Evolutionary conservation across 2,329 filamentous ascomycete genomes (phyloP), one percentile per base, ranked within the genome.

Genomic region (Rhynchosporium secalis): DNA sequence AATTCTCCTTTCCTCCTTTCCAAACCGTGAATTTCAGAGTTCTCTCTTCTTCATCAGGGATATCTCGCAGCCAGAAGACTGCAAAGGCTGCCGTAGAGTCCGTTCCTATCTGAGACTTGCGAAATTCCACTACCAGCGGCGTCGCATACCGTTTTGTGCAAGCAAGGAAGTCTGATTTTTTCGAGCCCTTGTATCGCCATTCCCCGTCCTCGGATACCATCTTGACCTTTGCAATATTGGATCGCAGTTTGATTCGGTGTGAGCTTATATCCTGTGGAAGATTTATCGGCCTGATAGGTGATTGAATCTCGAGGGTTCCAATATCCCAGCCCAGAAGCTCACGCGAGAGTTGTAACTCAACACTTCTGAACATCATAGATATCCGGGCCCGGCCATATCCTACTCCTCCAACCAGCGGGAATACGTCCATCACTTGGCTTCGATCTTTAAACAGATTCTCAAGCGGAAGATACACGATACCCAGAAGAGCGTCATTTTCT

Each of bases 291-390:
- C 77, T 79, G 12, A 86, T 75, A 0, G 77, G 71, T 0, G 82
- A 79, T n/a, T 82, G 79, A 47, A 91, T 76, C 65, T 90, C 85
- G 0, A 91, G 71, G 0, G 89, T 91, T 4, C 89, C 89, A 61
- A 86, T 88, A 29, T 90, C 85, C 87, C 88, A 91, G 1, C 89
- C 89, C 0, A 85, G 75, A 38, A 87, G 73, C 56, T 83, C 79
- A 5, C 74, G 77, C 1, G 86, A 85, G 1, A 86, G 76, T 68
- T 88, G 81, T 1, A 90, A 74, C 62, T 87, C 81, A 2, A 91
- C 80, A 61, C 86, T 89, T 49, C 89, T 82, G 81, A 89, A 92
- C 2, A 92, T 85, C 78, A 92, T 80, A 15, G 87, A 91, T 61
- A 92, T 80, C 10, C 89, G 80, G 45, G 84, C 81, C 47, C 87